Conservation (phyloP, 1,139 yeast species). For the Yamadazyma pseudoaaseri region DNA sequence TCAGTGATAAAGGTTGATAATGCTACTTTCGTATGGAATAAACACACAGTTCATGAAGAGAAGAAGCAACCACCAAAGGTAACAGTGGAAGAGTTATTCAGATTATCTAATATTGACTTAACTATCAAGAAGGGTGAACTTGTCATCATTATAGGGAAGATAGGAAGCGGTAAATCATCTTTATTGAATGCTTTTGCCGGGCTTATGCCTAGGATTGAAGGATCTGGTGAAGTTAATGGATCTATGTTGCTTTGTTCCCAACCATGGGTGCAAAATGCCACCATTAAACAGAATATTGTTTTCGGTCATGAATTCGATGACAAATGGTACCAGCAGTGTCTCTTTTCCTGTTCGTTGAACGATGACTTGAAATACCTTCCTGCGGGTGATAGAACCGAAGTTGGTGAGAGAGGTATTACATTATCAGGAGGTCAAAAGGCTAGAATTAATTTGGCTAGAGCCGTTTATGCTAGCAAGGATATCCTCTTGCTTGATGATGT, state of each 20-base stretch:
- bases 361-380: conserved; percentile 38
- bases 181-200: conserved; percentile 55
- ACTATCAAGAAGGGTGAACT: conserved; percentile 55
- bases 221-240: conserved; percentile 30
- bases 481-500: conserved; percentile 46
- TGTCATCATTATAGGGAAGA: conserved; percentile 66
- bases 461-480: conserved; percentile 41
- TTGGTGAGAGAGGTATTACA: conserved; percentile 50
- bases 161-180: conserved; percentile 74
- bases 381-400: conserved; percentile 46
- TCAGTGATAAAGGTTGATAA: conserved; percentile 21
- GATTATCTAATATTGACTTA: conserved; percentile 35
- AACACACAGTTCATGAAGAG: conserved; percentile 27
- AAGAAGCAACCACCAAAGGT: conserved; percentile 5
- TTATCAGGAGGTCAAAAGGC: conserved; percentile 53
- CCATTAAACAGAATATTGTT: conserved; percentile 39
- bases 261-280: conserved; percentile 47
- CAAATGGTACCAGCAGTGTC: conserved; percentile 25
- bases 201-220: conserved; percentile 45
- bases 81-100: conserved; percentile 6
- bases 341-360: conserved; percentile 36
- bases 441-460: conserved; percentile 44
- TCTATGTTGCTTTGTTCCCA: conserved; percentile 51
- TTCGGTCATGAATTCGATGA: conserved; percentile 31
- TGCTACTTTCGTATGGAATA: conserved; percentile 40